phyloP scores from a whole-genome alignment of 768 basidiomycete species.

The Punctularia strigosozonata region DNA sequence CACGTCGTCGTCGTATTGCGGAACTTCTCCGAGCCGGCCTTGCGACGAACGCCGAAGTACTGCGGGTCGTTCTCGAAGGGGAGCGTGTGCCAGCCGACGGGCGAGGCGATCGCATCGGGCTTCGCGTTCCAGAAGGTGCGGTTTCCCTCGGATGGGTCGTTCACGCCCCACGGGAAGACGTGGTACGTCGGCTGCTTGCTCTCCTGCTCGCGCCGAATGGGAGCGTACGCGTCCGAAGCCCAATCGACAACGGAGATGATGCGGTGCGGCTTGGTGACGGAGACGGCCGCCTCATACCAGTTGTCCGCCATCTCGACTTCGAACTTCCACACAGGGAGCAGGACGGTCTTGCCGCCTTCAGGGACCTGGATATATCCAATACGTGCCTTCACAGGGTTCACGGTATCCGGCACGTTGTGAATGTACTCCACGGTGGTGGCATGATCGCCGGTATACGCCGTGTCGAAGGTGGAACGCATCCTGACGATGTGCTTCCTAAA shows the following conservation, averaged over 20 bases:
- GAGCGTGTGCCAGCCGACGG: conserved; percentile 85
- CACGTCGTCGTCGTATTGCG: conserved; percentile 69
- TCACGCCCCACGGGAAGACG: conserved; percentile 72
- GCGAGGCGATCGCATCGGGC: conserved; percentile 70
- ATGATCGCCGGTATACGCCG: conserved; percentile 35
- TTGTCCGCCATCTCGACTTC: conserved; percentile 92
- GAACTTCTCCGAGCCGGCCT: conserved; percentile 14
- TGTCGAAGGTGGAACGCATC: conserved; percentile 32
- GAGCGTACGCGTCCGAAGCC: conserved; percentile 56
- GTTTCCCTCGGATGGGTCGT: conserved; percentile 70
- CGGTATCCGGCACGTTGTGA: conserved; percentile 60
- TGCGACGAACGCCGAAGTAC: conserved; percentile 10
- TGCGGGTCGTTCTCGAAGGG: conserved; percentile 62
- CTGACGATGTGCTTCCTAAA: conserved; percentile 37
- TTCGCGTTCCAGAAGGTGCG: conserved; percentile 50
- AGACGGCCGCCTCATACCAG: conserved; percentile 90
- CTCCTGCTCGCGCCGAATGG: too few species aligned
- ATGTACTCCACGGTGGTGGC: conserved; percentile 31
- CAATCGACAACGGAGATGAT: conserved; percentile 90
- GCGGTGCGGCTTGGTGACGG: conserved; percentile 58
- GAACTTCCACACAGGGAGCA: conserved; percentile 84
- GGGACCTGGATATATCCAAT: conserved; percentile 80
- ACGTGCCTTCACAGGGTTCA: conserved; percentile 70
- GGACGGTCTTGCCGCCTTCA: conserved; percentile 39
- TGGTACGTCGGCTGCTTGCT: conserved; percentile 37